Base-by-base conservation (phyloP, 2,329 filamentous ascomycete species). In the Phialophora macrospora region DNA sequence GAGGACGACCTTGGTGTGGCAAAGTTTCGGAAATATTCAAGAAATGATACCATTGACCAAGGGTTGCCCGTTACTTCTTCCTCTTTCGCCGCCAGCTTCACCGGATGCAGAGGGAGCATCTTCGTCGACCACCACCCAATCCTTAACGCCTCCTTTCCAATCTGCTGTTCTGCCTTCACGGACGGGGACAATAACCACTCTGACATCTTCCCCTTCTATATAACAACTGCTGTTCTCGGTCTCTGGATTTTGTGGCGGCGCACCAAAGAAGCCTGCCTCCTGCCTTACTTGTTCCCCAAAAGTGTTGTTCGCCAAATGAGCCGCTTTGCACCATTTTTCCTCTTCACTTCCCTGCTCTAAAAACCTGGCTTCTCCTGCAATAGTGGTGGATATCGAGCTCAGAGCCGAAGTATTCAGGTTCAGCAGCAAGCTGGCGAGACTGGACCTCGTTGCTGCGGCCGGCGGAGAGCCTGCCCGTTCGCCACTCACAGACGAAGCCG, bases 131-230 rank as follows among this genome's bases (percentile, higher is more conserved):
- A 83, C 70, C 30, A 73, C 69, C 87, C 87, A 98, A 75, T 98
- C 94, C 73, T 90, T 87, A 4, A 98, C 92, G 14, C 88, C 87
- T n/a, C 95, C 94, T 81, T 97, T 97, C 90, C 91, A 97, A 77
- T 97, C 95, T 70, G 91, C 93, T 73, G 96, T 96, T 73, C 93
- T 85, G 56, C 95, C 93, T 75, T 93, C 91, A 73, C 85, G 86
- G 72, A 98, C 92, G 72, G 85, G 87, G 7, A 98, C 95, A 5
- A 94, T 86, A 38, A 98, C 92, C 6, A 97, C 93, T 56, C 90
- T 85, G 1, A 96, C 93, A 75, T 95, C 90, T 74, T 92, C 90
- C 2, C 90, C 91, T 44, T 89, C 90, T 49, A 96, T 86, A 77
- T 93, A 91, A 74, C 85, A 88, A 74, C 85, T 70, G 71, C 74